Conservation (phyloP, 139 green algal species). For the Haematococcus lacustris region DNA sequence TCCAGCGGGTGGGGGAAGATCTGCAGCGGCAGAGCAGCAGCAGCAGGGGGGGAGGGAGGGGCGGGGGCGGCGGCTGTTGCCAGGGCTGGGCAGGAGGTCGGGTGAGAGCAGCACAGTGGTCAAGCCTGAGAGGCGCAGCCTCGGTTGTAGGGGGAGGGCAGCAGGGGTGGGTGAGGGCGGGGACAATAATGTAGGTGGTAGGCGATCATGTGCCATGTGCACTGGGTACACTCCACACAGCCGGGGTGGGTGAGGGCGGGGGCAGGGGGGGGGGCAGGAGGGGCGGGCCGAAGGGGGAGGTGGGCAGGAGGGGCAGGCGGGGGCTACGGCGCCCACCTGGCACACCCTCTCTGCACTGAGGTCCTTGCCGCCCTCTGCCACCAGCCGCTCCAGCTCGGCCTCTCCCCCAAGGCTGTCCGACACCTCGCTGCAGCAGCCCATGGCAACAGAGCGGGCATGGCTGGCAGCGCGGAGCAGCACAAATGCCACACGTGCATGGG, state of each 20-base stretch:
- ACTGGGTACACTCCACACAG: too few species aligned
- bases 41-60: background rate
- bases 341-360: slow-evolving; percentile 17
- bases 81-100: background rate
- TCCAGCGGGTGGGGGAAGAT: slow-evolving; percentile 69
- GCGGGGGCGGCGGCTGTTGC: background rate
- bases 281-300: slow-evolving; percentile 3
- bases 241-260: too few species aligned
- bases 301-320: background rate
- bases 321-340: slow-evolving; percentile 3
- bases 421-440: too few species aligned
- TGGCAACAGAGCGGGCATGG: too few species aligned
- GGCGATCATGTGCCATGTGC: too few species aligned
- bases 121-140: background rate
- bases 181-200: too few species aligned
- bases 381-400: slow-evolving; percentile 49
- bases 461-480: too few species aligned
- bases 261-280: too few species aligned
- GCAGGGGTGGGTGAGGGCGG: background rate
- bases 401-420: too few species aligned
- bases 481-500: too few species aligned
- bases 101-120: background rate
- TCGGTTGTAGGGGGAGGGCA: background rate
- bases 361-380: slow-evolving; percentile 27
- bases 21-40: background rate